Conservation (phyloP, 2,329 filamentous ascomycete species). For the Sphaerostilbella broomeana region DNA sequence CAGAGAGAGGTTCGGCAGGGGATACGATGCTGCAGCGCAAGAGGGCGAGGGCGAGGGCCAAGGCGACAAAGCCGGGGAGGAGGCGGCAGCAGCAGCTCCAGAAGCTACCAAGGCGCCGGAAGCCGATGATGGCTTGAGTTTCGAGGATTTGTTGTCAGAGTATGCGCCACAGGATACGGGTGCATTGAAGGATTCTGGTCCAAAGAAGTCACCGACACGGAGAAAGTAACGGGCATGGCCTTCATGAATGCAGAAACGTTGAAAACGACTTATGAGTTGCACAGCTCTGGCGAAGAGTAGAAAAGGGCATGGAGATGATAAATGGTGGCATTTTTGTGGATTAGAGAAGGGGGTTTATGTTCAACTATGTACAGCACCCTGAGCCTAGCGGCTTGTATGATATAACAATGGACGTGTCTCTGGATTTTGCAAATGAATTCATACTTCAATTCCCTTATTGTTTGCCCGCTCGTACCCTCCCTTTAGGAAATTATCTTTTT, state of each 20-base stretch:
- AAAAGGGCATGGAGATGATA: slow-evolving; percentile 5
- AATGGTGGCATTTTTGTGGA: no score
- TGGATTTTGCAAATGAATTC: slow-evolving; percentile 13
- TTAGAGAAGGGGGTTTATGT: slow-evolving; percentile 13
- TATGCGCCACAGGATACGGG: slow-evolving; percentile 38
- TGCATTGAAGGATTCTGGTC: slow-evolving; percentile 29
- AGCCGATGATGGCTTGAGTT: slow-evolving; percentile 21
- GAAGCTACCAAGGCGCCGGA: slow-evolving; percentile 12
- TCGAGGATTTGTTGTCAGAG: slow-evolving; percentile 46
- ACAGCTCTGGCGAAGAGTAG: slow-evolving; percentile 7
- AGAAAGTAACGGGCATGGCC: slow-evolving; percentile 34
- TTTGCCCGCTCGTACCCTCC: background rate
- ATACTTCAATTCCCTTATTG: background rate
- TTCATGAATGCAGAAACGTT: background rate
- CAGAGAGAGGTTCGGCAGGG: slow-evolving; percentile 72
- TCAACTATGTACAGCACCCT: slow-evolving; percentile 13
- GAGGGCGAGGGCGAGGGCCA: slow-evolving; percentile 23
- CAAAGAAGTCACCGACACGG: slow-evolving; percentile 40
- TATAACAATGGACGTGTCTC: slow-evolving; percentile 25
- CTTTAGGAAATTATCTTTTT: no score
- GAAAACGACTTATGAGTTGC: slow-evolving; percentile 13
- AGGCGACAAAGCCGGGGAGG: slow-evolving; percentile 19
- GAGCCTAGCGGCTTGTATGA: slow-evolving; percentile 30
- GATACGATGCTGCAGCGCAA: slow-evolving; percentile 61
- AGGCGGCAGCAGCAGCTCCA: slow-evolving; percentile 22